These are phyloP conservation scores for Hypoxylon rickii DNA, from an alignment of 495 filamentous ascomycete species.

Conservation along the genomic window DNA sequence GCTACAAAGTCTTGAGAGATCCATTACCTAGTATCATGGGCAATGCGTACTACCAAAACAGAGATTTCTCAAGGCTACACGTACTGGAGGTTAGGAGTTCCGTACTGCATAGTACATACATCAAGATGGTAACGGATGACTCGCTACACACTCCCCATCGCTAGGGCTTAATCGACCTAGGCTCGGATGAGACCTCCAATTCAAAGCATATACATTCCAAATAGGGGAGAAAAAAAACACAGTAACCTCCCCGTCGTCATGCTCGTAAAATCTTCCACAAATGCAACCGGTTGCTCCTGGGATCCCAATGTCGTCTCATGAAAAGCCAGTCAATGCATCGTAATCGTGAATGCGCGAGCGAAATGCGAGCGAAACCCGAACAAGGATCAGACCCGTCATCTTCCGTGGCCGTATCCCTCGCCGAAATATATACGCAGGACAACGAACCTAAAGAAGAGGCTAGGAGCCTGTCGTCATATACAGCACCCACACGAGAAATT, in stretches of 20 bases:
- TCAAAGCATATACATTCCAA: conserved; percentile 25
- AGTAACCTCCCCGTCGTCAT: conserved; percentile 22
- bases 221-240: no score
- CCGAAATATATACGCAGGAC: conserved; percentile 24
- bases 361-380: conserved; percentile 27
- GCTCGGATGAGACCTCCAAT: conserved; percentile 2
- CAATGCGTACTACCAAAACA: no score
- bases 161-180: conserved; percentile 9
- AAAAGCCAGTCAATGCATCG: conserved; percentile 29
- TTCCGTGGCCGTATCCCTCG: conserved; percentile 1
- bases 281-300: conserved; percentile 29
- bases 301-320: conserved; percentile 21
- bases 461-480: no score
- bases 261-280: conserved; percentile 33
- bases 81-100: no score
- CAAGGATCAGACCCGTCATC: conserved; percentile 17
- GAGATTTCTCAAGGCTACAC: no score
- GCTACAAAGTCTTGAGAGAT: no score
- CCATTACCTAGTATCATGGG: no score
- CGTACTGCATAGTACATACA: no score
- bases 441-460: conserved; percentile 1
- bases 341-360: no score
- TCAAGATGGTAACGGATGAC: neutral
- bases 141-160: conserved; percentile 18
- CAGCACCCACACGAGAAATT: no score